Percentiles rank a stretch among this genome's conserved stretches.
phyloP scores from a whole-genome alignment of 768 basidiomycete species.

The Hypsizygus marmoreus region DNA sequence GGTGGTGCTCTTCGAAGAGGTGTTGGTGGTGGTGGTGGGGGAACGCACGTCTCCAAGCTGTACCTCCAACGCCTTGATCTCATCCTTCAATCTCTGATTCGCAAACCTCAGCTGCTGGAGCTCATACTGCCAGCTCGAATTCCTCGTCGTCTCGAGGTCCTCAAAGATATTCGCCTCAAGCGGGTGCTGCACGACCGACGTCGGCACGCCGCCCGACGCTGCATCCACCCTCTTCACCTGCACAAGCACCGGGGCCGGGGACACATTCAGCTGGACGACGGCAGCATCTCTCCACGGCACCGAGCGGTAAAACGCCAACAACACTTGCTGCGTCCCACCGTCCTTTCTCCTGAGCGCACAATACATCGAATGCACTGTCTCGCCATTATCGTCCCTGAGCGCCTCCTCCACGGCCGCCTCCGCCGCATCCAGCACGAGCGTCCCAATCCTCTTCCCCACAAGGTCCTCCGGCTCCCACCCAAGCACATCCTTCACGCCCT shows the following conservation, averaged over 20 bases:
- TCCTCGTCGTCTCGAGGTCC: slow-evolving; percentile 66
- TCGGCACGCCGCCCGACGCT: neutral
- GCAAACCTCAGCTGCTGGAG: slow-evolving; percentile 78
- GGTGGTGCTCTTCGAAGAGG: no score
- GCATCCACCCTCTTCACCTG: slow-evolving; percentile 35
- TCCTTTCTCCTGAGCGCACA: slow-evolving; percentile 44
- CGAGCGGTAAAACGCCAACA: slow-evolving; percentile 33
- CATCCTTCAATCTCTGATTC: slow-evolving; percentile 66
- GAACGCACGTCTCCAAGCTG: no score
- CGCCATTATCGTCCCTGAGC: slow-evolving; percentile 18
- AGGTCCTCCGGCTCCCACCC: slow-evolving; percentile 61
- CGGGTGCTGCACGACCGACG: slow-evolving; percentile 6
- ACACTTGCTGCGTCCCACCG: slow-evolving; percentile 22
- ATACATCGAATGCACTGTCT: slow-evolving; percentile 25
- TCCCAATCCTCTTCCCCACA: slow-evolving; percentile 47
- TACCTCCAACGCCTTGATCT: slow-evolving; percentile 42
- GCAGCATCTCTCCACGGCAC: slow-evolving; percentile 15
- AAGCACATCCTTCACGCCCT: slow-evolving; percentile 60
- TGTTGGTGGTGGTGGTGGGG: no score
- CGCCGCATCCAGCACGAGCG: slow-evolving; percentile 33
- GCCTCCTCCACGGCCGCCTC: slow-evolving; percentile 25
- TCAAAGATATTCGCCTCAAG: slow-evolving; percentile 56
- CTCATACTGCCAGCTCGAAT: slow-evolving; percentile 93
- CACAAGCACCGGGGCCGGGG: slow-evolving; percentile 37
- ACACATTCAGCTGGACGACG: slow-evolving; percentile 23